phyloP scores from a whole-genome alignment of 2,329 filamentous ascomycete genomes.

The Ilyonectria destructans region DNA sequence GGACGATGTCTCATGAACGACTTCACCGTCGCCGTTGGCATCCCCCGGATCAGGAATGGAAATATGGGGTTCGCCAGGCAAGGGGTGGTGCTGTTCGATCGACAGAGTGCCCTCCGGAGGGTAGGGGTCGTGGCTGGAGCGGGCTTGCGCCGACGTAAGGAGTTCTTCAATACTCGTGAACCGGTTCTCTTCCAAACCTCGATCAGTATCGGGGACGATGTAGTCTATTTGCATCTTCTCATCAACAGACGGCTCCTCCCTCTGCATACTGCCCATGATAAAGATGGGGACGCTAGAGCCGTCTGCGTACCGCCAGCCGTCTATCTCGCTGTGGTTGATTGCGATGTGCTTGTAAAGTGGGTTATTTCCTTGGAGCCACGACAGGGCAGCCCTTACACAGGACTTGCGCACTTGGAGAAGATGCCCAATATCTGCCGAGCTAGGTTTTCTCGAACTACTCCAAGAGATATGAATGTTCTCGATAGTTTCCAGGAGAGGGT shows the following conservation, averaged over 20 bases:
- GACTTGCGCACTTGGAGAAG: constrained; percentile 22
- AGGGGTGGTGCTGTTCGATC: no score
- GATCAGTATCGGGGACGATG: constrained; percentile 19
- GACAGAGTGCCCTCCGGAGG: no score
- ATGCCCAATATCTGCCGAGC: background rate
- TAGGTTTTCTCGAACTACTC: constrained; percentile 9
- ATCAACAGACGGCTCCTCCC: background rate
- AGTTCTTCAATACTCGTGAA: constrained; percentile 17
- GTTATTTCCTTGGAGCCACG: constrained; percentile 15
- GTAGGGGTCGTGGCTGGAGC: no score
- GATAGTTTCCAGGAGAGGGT: background rate
- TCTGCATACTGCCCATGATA: constrained; percentile 10
- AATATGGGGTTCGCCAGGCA: no score
- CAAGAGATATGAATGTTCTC: constrained; percentile 26
- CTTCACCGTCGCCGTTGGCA: no score
- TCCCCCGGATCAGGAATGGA: no score
- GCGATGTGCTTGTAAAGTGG: constrained; percentile 3
- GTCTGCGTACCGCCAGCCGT: constrained; percentile 14
- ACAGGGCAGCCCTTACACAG: background rate
- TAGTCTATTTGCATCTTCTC: constrained; percentile 20
- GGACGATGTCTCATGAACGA: no score
- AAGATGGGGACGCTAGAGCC: background rate
- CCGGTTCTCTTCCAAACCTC: constrained; percentile 10
- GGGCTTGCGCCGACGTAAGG: background rate
- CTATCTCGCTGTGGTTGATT: constrained; percentile 12